Evolutionary conservation across 306 rosid genomes (phyloP), one percentile per base, ranked within the genome.

Genomic region (Acacia melanoxylon): DNA sequence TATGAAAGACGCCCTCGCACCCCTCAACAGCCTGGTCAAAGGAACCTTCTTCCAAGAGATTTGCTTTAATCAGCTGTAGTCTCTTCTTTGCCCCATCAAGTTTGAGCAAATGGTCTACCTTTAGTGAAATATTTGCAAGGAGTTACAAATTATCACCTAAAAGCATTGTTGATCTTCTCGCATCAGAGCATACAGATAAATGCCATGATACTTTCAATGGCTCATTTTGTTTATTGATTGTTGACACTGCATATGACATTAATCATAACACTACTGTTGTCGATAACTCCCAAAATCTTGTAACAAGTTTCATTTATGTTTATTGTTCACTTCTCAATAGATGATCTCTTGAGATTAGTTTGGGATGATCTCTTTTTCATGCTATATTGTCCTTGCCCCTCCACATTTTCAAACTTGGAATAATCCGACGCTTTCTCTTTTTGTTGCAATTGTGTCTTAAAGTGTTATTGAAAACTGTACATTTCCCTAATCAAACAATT

Each of bases 371-470:
- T 29, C 31, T 78, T 49, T 83, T 68, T 82, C 80, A 70, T 67
- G 61, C 68, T 35, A 8, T 69, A 75, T 25, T 76, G 79, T 67
- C 72, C 79, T 37, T 31, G 48, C 54, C 37, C 54, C 37, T 46
- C 68, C 73, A 70, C 45, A 51, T 74, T 86, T 84, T 88, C 81
- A 82, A 25, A 25, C 86, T 86, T 83, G 79, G 58, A 74, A 78
- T 81, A 87, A 87, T n/a, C n/a, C n/a, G n/a, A 78, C 86, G 62
- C 12, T 81, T 81, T 27, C 82, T 76, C 48, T 54, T 54, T 54
- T 54, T 8, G 11, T 54, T 8, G 25, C 9, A 54, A 72, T 44
- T 40, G 77, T 77, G 24, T 62, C 68, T 27, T 19, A 25, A 25
- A 25, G 19, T 62, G 33, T 62, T 13, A 19, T 62, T 62, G 19